Evolutionary conservation across 2,329 filamentous ascomycete genomes (phyloP), one percentile per base, ranked within the genome.

Genomic region (Mariannaea sp.): DNA sequence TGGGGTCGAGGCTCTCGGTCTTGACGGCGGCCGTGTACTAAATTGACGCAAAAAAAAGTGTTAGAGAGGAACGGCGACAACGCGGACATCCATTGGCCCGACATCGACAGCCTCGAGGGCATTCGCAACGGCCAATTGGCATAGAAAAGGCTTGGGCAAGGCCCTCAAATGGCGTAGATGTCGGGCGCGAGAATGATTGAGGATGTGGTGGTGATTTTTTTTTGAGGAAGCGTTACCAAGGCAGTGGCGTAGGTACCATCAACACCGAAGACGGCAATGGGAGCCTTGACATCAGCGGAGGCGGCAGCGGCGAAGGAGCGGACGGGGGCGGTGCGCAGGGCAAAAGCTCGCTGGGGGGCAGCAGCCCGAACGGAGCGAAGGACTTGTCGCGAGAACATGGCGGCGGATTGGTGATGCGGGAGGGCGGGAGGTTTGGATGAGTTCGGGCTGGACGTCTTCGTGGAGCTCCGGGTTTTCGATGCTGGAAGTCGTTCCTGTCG

Each of bases 241-340:
- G 94, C 94, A 80, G 88, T 92, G 75, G 94, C 94, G 80, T 99
- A 99, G 74, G 93, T 97, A 77, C 94, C 94, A 78, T 97, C 94
- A 72, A 99, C 80, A 68, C 94, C 94, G 78, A 91, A 99, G 71
- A 99, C 85, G 69, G 92, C 84, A 73, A 97, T 82, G 66, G 94
- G 94, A 69, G 93, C 86, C 82, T 90, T 92, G 75, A 85, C 77
- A 57, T 87, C 85, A 73, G 85, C 74, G 66, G 84, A 74, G 70
- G 83, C 80, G 69, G 83, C 80, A 77, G 90, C 89, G 70, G 91
- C 91, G 77, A 91, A 97, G 75, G 84, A 85, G 75, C 92, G 88
- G 76, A 85, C 77, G 70, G 83, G 81, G 70, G 79, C 80, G 70
- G 71, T 65, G 53, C 66, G 64, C 59, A 72, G 56, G 61, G 67